A percentile compares a stretch with the other conserved stretches of the same genome.
phyloP scores from a whole-genome alignment of 1,139 yeast species.

The Yamadazyma sp. region DNA sequence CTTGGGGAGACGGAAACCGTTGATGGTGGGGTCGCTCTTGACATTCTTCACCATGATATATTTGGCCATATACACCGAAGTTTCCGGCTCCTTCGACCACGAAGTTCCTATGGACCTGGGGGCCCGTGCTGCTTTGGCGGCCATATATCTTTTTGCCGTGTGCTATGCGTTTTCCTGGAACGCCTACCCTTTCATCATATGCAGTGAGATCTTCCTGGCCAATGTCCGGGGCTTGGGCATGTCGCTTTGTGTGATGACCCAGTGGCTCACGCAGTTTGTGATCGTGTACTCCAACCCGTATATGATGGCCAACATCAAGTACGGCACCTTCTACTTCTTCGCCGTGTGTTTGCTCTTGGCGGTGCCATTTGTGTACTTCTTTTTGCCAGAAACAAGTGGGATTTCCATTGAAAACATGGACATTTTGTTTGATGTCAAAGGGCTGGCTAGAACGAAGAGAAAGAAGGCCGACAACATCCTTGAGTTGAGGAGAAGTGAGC shows the following conservation, averaged over 20 bases:
- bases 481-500: constrained; percentile 8
- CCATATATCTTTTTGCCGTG: constrained; percentile 46
- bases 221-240: constrained; percentile 44
- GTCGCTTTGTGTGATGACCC: constrained; percentile 43
- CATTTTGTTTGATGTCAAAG: constrained; percentile 27
- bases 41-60: constrained; percentile 45
- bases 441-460: constrained; percentile 7
- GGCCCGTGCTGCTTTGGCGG: constrained; percentile 45
- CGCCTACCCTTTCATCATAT: constrained; percentile 46
- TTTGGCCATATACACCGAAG: constrained; percentile 40
- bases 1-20: constrained; percentile 22
- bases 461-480: constrained; percentile 12
- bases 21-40: constrained; percentile 44
- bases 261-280: constrained; percentile 45
- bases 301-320: constrained; percentile 40
- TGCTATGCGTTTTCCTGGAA: constrained; percentile 48
- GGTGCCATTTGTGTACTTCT: constrained; percentile 37
- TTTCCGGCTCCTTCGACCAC: constrained; percentile 36
- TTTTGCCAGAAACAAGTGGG: constrained; percentile 42
- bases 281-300: constrained; percentile 39
- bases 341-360: constrained; percentile 33
- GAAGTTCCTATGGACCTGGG: constrained; percentile 35
- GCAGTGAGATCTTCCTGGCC: constrained; percentile 44
- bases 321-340: constrained; percentile 44
- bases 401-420: constrained; percentile 49